Base-by-base conservation (phyloP, 2,329 filamentous ascomycete species). In the Claviceps sp. region DNA sequence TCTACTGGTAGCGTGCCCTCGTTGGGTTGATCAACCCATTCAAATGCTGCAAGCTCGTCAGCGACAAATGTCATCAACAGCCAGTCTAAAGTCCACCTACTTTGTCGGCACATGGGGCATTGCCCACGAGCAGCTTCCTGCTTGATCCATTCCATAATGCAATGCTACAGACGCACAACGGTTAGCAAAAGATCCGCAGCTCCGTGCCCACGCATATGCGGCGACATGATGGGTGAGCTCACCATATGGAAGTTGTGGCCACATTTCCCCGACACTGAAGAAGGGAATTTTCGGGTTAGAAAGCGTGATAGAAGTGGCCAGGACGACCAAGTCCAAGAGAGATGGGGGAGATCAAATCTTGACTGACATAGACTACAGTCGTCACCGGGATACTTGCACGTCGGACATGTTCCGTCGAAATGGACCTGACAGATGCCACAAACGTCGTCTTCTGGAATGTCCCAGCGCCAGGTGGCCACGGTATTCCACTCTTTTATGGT, bases 231-330 rank as follows among this genome's bases (percentile, higher is more conserved):
- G 18, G 14, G 6, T 14, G 44, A 16, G 57, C 75, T 59, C 68
- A 94, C 89, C 87, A 95, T 94, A 69, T 98, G 93, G 65, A 98
- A 98, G 57, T 88, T 95, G 68, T 98, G 93, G 5, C 89, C 91
- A 70, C 93, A 98, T 73, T 91, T 94, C 44, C 93, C 93, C 55
- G 93, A 90, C 58, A 96, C 91, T 96, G 60, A 18, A 47, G n/a
- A 9, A 18, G 16, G 2, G 16, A 18, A n/a, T n/a, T n/a, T 1
- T 1, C 2, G 13, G 11, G 48, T 50, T 26, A 50, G 48, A 43
- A 44, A 18, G 40, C 18, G 18, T 24, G 46, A 2, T 4, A 18
- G n/a, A 11, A 48, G 24, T 11, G 37, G 18, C 16, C 26, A 48
- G 22, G 47, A 20, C 13, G 46, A 16, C 22, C 30, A 34, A 44